Evolutionary conservation across 2,329 filamentous ascomycete species (phyloP).

Genomic region (Berkeleyomyces basicola): DNA sequence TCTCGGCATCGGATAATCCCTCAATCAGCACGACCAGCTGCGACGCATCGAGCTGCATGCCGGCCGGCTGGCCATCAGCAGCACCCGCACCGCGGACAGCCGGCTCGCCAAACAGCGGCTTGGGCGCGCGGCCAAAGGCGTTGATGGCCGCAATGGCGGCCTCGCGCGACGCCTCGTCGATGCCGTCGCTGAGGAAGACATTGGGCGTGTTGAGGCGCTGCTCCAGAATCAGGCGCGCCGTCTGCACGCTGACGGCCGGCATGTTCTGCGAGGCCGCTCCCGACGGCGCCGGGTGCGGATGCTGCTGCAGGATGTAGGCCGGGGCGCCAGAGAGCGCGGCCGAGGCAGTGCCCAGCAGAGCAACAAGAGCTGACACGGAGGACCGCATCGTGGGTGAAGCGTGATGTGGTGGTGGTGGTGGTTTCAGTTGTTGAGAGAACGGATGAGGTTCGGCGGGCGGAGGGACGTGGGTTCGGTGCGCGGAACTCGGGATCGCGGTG

Average conservation of each 20-base stretch:
- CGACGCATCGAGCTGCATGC: slow-evolving; percentile 1
- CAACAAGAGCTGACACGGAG: slow-evolving; percentile 9
- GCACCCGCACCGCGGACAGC: neutral
- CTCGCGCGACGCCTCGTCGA: slow-evolving; percentile 11
- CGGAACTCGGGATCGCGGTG: neutral
- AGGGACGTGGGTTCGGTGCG: neutral
- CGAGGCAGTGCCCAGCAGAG: slow-evolving; percentile 8
- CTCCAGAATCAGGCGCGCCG: slow-evolving; percentile 12
- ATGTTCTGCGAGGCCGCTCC: neutral
- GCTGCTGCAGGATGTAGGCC: slow-evolving; percentile 10
- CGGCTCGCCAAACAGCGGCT: slow-evolving; percentile 5
- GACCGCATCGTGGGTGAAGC: slow-evolving; percentile 4
- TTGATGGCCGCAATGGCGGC: slow-evolving; percentile 10
- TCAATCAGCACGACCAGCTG: slow-evolving; percentile 46
- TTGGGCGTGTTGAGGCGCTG: slow-evolving; percentile 14
- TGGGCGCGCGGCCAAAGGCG: slow-evolving; percentile 11
- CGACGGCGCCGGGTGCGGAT: neutral
- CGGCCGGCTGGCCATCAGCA: neutral
- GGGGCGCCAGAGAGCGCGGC: slow-evolving; percentile 7
- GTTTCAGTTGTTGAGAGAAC: neutral
- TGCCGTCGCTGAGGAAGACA: slow-evolving; percentile 9
- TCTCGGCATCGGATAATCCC: slow-evolving; percentile 33
- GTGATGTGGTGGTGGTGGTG: neutral
- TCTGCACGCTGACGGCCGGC: slow-evolving; percentile 6
- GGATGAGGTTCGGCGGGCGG: neutral